phyloP scores from a whole-genome alignment of 1,139 yeast species.

The Suhomyces taliae region DNA sequence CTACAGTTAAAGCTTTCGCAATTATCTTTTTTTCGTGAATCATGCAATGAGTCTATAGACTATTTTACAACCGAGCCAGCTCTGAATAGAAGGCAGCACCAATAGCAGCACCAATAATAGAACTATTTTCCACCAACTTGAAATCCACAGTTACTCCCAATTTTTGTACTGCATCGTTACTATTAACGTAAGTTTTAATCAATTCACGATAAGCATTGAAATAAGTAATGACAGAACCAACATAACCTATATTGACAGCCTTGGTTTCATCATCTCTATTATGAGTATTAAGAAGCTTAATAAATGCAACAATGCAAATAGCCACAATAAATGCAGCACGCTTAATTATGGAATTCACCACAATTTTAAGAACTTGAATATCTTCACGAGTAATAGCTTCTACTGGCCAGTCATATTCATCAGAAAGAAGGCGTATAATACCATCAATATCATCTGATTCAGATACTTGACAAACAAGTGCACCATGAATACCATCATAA shows the following conservation, averaged over 20 bases:
- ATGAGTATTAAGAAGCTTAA: slow-evolving; percentile 35
- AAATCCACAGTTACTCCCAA: slow-evolving; percentile 37
- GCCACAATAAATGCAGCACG: slow-evolving; percentile 47
- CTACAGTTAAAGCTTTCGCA: background rate
- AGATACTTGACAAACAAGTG: slow-evolving; percentile 38
- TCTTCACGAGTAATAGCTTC: slow-evolving; percentile 24
- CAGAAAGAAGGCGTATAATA: slow-evolving; percentile 23
- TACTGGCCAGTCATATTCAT: slow-evolving; percentile 25
- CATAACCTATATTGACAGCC: slow-evolving; percentile 40
- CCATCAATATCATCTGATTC: slow-evolving; percentile 27
- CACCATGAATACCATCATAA: slow-evolving; percentile 44
- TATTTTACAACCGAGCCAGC: background rate
- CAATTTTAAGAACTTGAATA: slow-evolving; percentile 25
- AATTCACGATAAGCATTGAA: slow-evolving; percentile 35
- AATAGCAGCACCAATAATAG: slow-evolving; percentile 50
- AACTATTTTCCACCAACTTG: slow-evolving; percentile 42
- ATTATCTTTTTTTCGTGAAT: background rate
- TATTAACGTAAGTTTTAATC: slow-evolving; percentile 32
- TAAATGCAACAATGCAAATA: slow-evolving; percentile 34
- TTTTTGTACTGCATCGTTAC: slow-evolving; percentile 25
- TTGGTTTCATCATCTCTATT: slow-evolving; percentile 22
- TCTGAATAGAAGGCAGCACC: slow-evolving; percentile 41
- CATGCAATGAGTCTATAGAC: slow-evolving; percentile 4
- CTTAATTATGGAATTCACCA: slow-evolving; percentile 31
- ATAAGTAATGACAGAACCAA: slow-evolving; percentile 43